Percentiles rank a stretch among this genome's conserved stretches.
phyloP scores from a whole-genome alignment of 208 protist genomes.

The Trypanosoma melophagium region DNA sequence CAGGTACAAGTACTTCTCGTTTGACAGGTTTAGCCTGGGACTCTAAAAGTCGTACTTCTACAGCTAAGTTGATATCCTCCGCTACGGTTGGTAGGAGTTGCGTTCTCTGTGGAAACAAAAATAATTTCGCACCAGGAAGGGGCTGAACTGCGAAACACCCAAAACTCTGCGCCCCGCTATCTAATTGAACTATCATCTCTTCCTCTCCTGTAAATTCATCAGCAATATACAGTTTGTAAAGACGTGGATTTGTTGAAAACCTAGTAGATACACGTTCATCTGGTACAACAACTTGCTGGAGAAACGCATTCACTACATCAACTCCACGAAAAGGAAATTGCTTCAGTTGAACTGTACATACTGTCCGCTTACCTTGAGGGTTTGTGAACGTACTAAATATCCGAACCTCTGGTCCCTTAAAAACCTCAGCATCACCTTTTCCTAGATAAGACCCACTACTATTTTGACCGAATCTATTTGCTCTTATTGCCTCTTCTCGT shows the following conservation, averaged over 20 bases:
- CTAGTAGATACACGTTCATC: slow-evolving; percentile 56
- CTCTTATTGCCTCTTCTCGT: slow-evolving; percentile 21
- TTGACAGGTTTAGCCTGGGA: slow-evolving; percentile 55
- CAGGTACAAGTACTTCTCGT: slow-evolving; percentile 65
- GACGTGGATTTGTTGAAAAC: slow-evolving; percentile 70
- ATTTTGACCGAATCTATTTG: slow-evolving; percentile 6
- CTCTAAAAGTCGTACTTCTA: slow-evolving; percentile 65
- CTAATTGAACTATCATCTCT: slow-evolving; percentile 81
- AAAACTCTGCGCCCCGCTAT: slow-evolving; percentile 64
- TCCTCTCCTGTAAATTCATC: slow-evolving; percentile 87
- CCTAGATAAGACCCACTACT: not conserved
- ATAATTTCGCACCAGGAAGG: slow-evolving; percentile 67
- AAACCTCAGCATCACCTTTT: slow-evolving; percentile 17
- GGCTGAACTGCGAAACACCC: slow-evolving; percentile 79
- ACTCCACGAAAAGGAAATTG: slow-evolving; percentile 62
- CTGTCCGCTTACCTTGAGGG: slow-evolving; percentile 49
- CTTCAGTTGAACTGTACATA: slow-evolving; percentile 51
- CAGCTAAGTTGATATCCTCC: slow-evolving; percentile 70
- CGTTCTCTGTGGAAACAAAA: slow-evolving; percentile 71
- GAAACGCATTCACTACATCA: slow-evolving; percentile 75
- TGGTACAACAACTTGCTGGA: slow-evolving; percentile 57
- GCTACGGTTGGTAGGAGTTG: slow-evolving; percentile 55
- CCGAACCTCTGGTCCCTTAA: slow-evolving; percentile 46
- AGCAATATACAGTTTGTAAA: slow-evolving; percentile 88
- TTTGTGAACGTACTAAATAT: slow-evolving; percentile 80